Evolutionary conservation across 352 stramenopile species (phyloP), one percentile per base, ranked within the genome.

Genomic region (Blastocystis sp.): DNA sequence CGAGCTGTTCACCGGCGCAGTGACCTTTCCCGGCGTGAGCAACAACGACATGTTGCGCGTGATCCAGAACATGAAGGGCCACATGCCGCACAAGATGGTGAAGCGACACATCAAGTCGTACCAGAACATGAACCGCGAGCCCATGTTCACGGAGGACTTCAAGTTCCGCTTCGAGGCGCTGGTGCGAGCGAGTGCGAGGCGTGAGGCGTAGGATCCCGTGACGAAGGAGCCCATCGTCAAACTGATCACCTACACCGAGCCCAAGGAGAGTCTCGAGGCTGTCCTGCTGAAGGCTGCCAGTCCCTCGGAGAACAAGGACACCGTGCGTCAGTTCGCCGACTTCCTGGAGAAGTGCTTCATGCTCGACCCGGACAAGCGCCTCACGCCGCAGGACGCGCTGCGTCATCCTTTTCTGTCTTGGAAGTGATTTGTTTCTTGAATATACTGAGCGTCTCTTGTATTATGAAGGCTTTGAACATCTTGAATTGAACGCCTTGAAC

Each of bases 21-120:
- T 98, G 78, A 92, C 98, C 89, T 98, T 99, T 90, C 94, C 94
- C 90, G 96, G 96, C 24, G 93, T 92, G 66, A 97, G 94, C 64
- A 99, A 99, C 92, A 98, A 98, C 89, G 95, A 98, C 80, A 98
- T 98, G 95, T 92, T 98, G 59, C 95, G 94, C 90, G 89, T 95
- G 11, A 97, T 98, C 89, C 98, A 98, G 96, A 93, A 98, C 89
- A 79, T 97, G 43, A 96, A 98, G 91, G 94, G 94, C n/a, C 91
- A 90, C 2, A 91, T 96, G 70, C 92, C 92, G 40, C 57, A 92
- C 66, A 93, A 93, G 60, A 92, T 95, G 87, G 90, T 95, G 48
- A 90, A 90, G 64, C 54, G 48, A n/a, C 90, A 92, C 88, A 70
- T 91, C 48, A 77, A 89, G 57, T 54, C 77, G 34, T 92, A 91